phyloP scores from a whole-genome alignment of 2,329 filamentous ascomycete genomes.

The Rosellinia necatrix region DNA sequence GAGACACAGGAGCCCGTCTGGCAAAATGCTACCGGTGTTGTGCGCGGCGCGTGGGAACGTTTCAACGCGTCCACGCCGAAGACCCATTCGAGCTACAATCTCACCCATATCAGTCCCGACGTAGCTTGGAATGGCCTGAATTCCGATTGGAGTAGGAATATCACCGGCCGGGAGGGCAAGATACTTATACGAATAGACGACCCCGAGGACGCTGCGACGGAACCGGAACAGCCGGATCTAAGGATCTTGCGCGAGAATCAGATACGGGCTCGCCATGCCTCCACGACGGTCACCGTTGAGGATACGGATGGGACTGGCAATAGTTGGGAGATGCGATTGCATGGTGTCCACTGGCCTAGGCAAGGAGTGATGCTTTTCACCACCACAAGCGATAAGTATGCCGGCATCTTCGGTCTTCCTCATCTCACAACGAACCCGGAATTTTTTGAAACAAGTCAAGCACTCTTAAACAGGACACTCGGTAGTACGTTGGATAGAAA shows the following conservation, averaged over 20 bases:
- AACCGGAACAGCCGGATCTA: conserved; percentile 48
- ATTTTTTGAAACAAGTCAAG: conserved; percentile 62
- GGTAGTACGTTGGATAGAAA: conserved; percentile 69
- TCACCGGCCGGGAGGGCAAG: conserved; percentile 73
- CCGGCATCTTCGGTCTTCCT: conserved; percentile 87
- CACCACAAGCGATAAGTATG: conserved; percentile 91
- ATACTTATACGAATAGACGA: conserved; percentile 71
- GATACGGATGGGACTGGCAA: conserved; percentile 71
- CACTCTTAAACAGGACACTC: conserved; percentile 74
- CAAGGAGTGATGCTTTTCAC: conserved; percentile 80
- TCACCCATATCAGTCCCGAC: conserved; percentile 66
- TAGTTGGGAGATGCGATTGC: conserved; percentile 78
- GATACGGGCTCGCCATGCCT: conserved; percentile 68
- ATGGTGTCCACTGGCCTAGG: conserved; percentile 85
- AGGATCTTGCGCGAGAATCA: conserved; percentile 47
- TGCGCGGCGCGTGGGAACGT: conserved; percentile 77
- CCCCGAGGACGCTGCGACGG: conserved; percentile 47
- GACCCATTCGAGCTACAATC: conserved; percentile 60
- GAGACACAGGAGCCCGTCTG: conserved; percentile 61
- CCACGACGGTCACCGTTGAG: conserved; percentile 71
- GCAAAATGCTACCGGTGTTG: conserved; percentile 76
- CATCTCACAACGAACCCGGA: conserved; percentile 70
- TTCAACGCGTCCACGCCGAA: conserved; percentile 53
- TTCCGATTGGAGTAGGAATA: conserved; percentile 74
- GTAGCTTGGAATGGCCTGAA: conserved; percentile 66